Percentiles rank a stretch among this genome's conserved stretches.
Evolutionary conservation across 2,329 filamentous ascomycete genomes (phyloP).

Genomic region (Colletotrichum liaoningense): DNA sequence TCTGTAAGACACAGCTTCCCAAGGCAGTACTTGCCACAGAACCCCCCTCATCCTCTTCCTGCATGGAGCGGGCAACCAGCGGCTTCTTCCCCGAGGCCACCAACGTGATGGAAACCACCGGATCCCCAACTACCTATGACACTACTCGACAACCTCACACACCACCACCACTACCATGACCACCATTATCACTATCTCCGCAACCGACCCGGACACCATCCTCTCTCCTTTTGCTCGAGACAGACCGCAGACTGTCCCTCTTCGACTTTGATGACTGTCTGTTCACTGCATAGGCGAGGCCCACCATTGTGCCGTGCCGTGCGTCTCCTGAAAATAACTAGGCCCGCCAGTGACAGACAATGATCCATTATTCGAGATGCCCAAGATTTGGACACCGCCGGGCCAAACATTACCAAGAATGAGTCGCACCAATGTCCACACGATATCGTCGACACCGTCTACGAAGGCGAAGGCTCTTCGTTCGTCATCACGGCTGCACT

Average conservation of each 20-base stretch:
- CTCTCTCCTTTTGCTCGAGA: neutral
- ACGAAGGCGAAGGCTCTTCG: neutral
- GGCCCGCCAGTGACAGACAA: neutral
- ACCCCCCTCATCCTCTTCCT: neutral
- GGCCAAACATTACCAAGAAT: neutral
- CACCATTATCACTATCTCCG: too few relatives aligned
- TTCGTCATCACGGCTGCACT: neutral
- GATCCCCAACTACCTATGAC: neutral
- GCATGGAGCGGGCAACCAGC: neutral
- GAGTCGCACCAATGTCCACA: neutral
- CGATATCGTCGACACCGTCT: neutral
- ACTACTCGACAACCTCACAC: conserved; percentile 1
- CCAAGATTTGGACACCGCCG: neutral
- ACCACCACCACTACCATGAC: neutral
- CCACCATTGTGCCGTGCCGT: neutral
- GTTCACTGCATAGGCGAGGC: neutral
- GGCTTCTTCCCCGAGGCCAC: neutral
- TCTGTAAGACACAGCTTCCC: neutral
- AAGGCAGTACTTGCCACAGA: neutral
- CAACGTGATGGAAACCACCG: neutral
- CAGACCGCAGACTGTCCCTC: neutral
- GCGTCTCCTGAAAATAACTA: neutral
- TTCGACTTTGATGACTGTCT: neutral
- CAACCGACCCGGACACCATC: neutral
- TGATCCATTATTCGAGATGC: neutral